Base-by-base conservation (phyloP, 1,284 basidiomycete genomes). In the Naganishia cerealis region DNA sequence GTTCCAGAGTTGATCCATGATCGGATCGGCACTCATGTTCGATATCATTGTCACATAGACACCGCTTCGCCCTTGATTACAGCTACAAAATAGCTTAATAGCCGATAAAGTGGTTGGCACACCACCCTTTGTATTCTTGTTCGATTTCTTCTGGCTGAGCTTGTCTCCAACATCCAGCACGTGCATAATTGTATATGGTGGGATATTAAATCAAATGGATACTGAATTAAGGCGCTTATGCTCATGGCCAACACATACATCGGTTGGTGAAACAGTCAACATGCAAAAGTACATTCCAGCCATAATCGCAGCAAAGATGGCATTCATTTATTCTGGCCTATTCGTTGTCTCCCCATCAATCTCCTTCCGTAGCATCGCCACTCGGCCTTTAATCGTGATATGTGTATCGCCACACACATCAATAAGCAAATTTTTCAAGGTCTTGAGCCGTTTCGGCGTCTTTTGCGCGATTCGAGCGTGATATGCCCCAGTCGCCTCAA, bases 361-460 rank as follows among this genome's bases (percentile, higher is more conserved):
- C 50, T 61, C n/a, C 42, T 62, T 53, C 48, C 48, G 61, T n/a
- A 69, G 29, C 21, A 59, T 57, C 18, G 53, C 42, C 40, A 69
- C 68, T n/a, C 68, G 36, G n/a, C 39, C 58, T 54, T 67, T 69
- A 21, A 69, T 69, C 4, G 62, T 46, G 53, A 69, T 76, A 53
- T 67, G 67, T 8, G 72, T 76, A 55, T 81, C 75, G 12, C 77
- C 79, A 7, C 71, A 78, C 5, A 76, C 67, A 10, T 76, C 76
- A 48, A 66, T 59, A 15, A 80, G 57, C 15, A 59, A 46, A 2
- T 73, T 62, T 24, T 79, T 59, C 48, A 78, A 67, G 9, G 63
- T 61, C 26, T 73, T 72, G 18, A 77, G 61, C 15, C 75, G 68
- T 24, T 71, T 68, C 38, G 71, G 72, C 39, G 73, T 59, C 65